These are phyloP conservation scores for Candida sojae DNA, from an alignment of 1,139 yeast genomes.

Conservation along the genomic window DNA sequence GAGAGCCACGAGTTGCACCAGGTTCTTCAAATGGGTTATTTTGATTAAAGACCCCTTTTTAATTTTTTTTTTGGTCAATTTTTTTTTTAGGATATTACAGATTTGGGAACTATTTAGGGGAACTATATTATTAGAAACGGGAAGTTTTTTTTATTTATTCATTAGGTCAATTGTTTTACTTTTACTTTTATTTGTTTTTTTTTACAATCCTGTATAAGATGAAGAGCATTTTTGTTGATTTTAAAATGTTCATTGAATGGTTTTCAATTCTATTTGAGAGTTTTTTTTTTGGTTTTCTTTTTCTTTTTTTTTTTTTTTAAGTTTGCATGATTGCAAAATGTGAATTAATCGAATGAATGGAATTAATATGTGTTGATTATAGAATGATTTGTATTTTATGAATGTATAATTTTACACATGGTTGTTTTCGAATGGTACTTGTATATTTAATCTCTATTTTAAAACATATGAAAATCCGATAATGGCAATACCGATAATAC, in stretches of 20 bases:
- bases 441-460: background rate
- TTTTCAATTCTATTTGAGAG: background rate
- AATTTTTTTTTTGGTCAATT: background rate
- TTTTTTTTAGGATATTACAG: background rate
- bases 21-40: background rate
- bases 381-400: background rate
- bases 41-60: background rate
- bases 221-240: too few relatives aligned
- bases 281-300: background rate
- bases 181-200: background rate
- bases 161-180: background rate
- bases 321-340: background rate
- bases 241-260: background rate
- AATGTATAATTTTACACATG: background rate
- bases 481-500: slow-evolving; percentile 45
- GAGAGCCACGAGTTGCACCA: background rate
- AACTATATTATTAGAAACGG: background rate
- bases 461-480: slow-evolving; percentile 32
- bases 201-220: too few relatives aligned
- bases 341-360: too few relatives aligned
- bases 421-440: background rate
- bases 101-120: background rate
- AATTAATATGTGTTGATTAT: background rate
- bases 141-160: background rate
- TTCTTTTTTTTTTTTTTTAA: background rate